Evolutionary conservation across 1,284 basidiomycete genomes (phyloP), one percentile per base, ranked within the genome.

Genomic region (Rhodotorula sp.): DNA sequence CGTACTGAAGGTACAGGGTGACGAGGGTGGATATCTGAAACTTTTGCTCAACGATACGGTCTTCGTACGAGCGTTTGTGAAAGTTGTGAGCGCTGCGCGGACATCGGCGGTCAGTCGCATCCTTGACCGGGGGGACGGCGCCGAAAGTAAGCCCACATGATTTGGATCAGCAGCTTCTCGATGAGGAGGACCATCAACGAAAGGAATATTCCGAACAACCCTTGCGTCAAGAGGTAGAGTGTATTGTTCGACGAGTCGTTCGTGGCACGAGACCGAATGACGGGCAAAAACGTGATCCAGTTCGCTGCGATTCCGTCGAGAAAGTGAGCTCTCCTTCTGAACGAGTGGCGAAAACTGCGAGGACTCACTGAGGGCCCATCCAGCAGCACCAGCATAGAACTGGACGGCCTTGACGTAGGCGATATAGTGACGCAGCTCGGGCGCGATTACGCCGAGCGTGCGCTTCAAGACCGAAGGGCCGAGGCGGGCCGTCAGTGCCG

Each of bases 151-250:
- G 69, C 76, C 70, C 66, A 80, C 70, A 95, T 92, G 82, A 88
- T 87, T 79, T 96, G 94, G 67, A 96, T 90, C 22, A 89, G 80
- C 72, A 94, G 86, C 80, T 97, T 97, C 80, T 95, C 92, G 62
- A 85, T 87, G 15, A 91, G 84, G 14, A 94, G 84, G 33, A 94
- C 84, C 48, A 86, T 84, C 0, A 88, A 82, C 78, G 88, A 91
- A 62, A 95, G 79, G 79, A 88, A 86, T 61, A 91, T 79, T 4
- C 87, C 91, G 77, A 95, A 93, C 15, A 92, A 83, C 33, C 91
- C 81, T 77, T 87, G 88, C 22, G 83, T 85, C 33, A 89, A 82
- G 29, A 87, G 81, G 67, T 82, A 79, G 48, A 89, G 79, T 22
- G 83, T 83, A 51, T 61, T 65, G 30, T 56, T 49, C 51, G 72